Base-by-base conservation (phyloP, 139 green algal genomes). In the Chlamydomonas incerta region DNA sequence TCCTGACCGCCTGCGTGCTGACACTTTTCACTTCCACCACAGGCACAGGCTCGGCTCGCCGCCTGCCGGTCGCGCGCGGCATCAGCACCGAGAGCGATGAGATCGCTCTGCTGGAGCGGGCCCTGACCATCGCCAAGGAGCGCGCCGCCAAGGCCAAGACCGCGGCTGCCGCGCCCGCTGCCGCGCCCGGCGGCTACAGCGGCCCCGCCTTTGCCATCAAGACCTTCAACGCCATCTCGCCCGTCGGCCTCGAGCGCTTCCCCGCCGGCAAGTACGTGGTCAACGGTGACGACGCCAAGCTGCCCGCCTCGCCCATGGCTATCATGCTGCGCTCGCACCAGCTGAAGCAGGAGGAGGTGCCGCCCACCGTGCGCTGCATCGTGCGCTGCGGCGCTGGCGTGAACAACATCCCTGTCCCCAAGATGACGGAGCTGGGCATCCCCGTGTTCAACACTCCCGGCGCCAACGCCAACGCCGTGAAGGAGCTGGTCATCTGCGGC, bases 391-490 rank as follows among this genome's bases (percentile, higher is more conserved):
- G 90, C 41, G 90, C 90, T 8, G 90, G 90, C 47, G 89, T 89
- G 26, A 93, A 93, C 86, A 93, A 93, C 86, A 92, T 92, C 76
- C 88, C 88, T 21, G 88, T 92, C 14, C 65, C 75, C n/a, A 87
- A 90, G 72, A 93, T 93, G 90, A 92, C 88, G 18, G 90, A 93
- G 86, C 81, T 84, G 55, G 90, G 90, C 80, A 93, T 93, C 63
- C 90, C 90, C 11, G 90, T 93, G 55, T 93, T 93, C 77, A 93
- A 93, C 88, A 93, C 90, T 0, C 90, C 90, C n/a, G 90, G 90
- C 23, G 90, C 90, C 62, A 93, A 93, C 81, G 90, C 90, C 31
- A 93, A 93, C 65, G 88, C 90, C 26, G 90, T 93, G 34, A 93
- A 92, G 82, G 90, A 93, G 74, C 86, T 93, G 28, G 88, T 92